These are phyloP conservation scores for Pelargonium citronellum DNA, from an alignment of 441 rosid species.

Conservation along the genomic window DNA sequence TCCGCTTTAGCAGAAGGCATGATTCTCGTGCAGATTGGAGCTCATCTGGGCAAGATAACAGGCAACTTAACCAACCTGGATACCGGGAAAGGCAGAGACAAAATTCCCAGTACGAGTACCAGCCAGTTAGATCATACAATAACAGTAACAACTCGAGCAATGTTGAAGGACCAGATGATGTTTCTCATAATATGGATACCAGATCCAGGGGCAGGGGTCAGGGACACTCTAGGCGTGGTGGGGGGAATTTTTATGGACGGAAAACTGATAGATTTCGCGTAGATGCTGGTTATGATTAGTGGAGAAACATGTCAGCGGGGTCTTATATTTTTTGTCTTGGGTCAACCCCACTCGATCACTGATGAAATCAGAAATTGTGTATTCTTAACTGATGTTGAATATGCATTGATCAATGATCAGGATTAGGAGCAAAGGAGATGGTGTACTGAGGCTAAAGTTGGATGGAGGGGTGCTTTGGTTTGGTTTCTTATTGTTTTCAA, in stretches of 20 bases:
- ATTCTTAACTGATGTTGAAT: slow-evolving; percentile 23
- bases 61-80: slow-evolving; percentile 39
- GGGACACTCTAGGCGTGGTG: slow-evolving; percentile 52
- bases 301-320: slow-evolving; percentile 8
- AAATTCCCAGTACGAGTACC: slow-evolving; percentile 61
- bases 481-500: slow-evolving; percentile 24
- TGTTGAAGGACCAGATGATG: slow-evolving; percentile 48
- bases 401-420: slow-evolving; percentile 30
- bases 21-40: slow-evolving; percentile 69
- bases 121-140: slow-evolving; percentile 59
- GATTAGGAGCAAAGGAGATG: slow-evolving; percentile 31
- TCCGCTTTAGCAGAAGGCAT: slow-evolving; percentile 48
- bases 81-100: slow-evolving; percentile 59
- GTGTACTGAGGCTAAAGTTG: slow-evolving; percentile 17
- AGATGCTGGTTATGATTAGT: slow-evolving; percentile 40
- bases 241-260: slow-evolving; percentile 43
- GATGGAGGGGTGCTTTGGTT: slow-evolving; percentile 22
- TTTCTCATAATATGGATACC: slow-evolving; percentile 40
- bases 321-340: no score
- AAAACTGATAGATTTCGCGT: slow-evolving; percentile 38
- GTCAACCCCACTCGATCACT: slow-evolving; percentile 5
- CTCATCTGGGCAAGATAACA: slow-evolving; percentile 49
- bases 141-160: slow-evolving; percentile 33
- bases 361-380: slow-evolving; percentile 16
- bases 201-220: slow-evolving; percentile 67